Evolutionary conservation across 495 filamentous ascomycete species (phyloP), one percentile per base, ranked within the genome.

Genomic region (Parachaetomium inaequale): DNA sequence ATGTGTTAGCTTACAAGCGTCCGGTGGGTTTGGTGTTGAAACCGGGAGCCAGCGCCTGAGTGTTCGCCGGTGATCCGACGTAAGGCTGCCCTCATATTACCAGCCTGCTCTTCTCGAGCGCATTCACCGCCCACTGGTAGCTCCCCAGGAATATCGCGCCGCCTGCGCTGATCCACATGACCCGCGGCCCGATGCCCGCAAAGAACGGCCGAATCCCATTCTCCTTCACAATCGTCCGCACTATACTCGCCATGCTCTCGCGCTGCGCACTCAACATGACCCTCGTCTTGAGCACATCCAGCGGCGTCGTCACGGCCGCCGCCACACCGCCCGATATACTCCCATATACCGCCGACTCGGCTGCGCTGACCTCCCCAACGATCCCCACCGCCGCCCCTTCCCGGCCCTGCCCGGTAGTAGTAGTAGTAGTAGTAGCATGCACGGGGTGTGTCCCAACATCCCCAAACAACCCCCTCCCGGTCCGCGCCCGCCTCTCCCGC

Each of bases 261-360:
- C 82, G 81, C 72, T 81, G 70, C 69, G 79, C 76, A 28, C 88
- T 87, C 70, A 98, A 77, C 94, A 98, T 98, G 75, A 98, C 85
- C 61, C 94, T 80, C 63, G 94, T 98, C 82, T 98, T 98, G 63
- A 98, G 82, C 65, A 98, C 94, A 76, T 98, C 94, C 64, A 98
- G 70, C 59, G 94, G 94, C 59, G 94, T 98, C 45, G 94, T 98
- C 61, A 93, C 71, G 2, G 84, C 93, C 5, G 94, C 94, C 28
- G 94, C 91, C 56, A 96, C 82, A 0, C 88, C 92, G 7, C 94
- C 94, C 23, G 90, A 84, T 25, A 92, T 66, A 64, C 87, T 91
- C 8, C 94, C 94, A 72, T 95, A 94, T 46, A 96, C 70, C 7
- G 87, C 95, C 61, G 89, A 93, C 77, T 96, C 93, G 17, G 82